Evolutionary conservation across 805 yeast species (phyloP).

Genomic region (Yarrowia osloensis): DNA sequence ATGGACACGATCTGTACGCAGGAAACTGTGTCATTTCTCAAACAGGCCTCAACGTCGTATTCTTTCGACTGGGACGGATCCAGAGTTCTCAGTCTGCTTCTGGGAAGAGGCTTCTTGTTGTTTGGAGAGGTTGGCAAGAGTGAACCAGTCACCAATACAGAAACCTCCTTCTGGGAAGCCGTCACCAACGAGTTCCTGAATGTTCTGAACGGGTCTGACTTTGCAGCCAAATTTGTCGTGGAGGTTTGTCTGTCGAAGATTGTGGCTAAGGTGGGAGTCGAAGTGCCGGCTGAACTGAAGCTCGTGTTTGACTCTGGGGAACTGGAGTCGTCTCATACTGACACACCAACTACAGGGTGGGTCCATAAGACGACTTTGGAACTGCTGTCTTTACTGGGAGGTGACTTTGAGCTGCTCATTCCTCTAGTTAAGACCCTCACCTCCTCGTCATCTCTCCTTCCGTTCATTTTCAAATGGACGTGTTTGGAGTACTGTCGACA

Average conservation of each 20-base stretch:
- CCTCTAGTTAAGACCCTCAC: not conserved
- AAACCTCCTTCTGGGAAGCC: not conserved
- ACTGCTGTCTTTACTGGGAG: not conserved
- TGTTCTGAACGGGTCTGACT: not conserved
- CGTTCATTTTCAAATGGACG: slow-evolving; percentile 10
- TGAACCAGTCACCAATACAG: not conserved
- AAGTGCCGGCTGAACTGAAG: not conserved
- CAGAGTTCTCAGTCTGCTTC: not conserved
- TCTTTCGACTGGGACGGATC: not conserved
- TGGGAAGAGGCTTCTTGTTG: not conserved
- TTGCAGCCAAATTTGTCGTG: not conserved
- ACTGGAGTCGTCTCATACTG: not conserved
- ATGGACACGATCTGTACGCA: not conserved
- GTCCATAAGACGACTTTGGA: not conserved
- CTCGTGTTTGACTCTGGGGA: not conserved
- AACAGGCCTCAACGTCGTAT: not conserved
- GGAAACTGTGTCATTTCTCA: not conserved
- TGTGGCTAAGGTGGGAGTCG: not conserved
- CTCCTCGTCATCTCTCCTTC: not conserved
- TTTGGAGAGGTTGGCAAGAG: not conserved
- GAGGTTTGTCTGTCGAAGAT: not conserved
- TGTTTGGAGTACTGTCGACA: not conserved
- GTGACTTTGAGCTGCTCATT: not conserved
- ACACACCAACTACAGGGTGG: not conserved
- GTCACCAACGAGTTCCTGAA: not conserved